A percentile compares a stretch with the other conserved stretches of the same genome.
Evolutionary conservation across 2,329 filamentous ascomycete genomes (phyloP).

Genomic region (Exophiala spinifera): DNA sequence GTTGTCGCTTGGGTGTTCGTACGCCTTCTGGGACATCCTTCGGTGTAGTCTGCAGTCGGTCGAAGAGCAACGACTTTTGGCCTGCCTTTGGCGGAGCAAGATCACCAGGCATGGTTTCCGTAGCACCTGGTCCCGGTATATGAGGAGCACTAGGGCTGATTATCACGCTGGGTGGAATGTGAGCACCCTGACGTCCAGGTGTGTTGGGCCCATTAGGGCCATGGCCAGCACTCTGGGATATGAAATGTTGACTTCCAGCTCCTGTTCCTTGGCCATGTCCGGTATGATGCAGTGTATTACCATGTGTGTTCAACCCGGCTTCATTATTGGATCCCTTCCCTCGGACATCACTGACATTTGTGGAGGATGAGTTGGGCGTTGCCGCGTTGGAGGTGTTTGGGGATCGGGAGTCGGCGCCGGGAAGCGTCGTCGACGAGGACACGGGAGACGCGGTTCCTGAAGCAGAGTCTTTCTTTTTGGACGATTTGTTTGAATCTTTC

Average conservation of each 20-base stretch:
- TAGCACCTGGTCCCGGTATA: constrained; percentile 83
- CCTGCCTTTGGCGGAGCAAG: constrained; percentile 90
- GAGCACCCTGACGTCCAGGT: constrained; percentile 59
- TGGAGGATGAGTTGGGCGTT: constrained; percentile 86
- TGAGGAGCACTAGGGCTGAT: constrained; percentile 97
- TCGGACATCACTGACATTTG: constrained; percentile 77
- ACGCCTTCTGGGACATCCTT: constrained; percentile 96
- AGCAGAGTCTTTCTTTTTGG: constrained; percentile 58
- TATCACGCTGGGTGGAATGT: constrained; percentile 79
- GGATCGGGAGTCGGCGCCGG: constrained; percentile 48
- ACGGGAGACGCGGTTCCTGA: constrained; percentile 77
- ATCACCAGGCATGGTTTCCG: constrained; percentile 97
- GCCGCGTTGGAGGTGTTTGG: constrained; percentile 59
- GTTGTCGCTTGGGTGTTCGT: constrained; percentile 90
- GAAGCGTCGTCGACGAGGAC: constrained; percentile 49
- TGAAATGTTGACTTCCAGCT: constrained; percentile 38
- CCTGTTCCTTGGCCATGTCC: constrained; percentile 29
- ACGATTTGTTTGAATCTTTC: constrained; percentile 81
- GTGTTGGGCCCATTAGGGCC: constrained; percentile 52
- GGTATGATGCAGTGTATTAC: constrained; percentile 26
- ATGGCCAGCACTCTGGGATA: constrained; percentile 41
- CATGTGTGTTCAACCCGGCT: constrained; percentile 35
- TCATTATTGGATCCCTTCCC: constrained; percentile 66
- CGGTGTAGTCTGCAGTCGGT: constrained; percentile 85
- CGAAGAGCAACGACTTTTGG: constrained; percentile 83